Evolutionary conservation across 2,329 filamentous ascomycete genomes (phyloP).

Genomic region (Aspergillus glaucus): DNA sequence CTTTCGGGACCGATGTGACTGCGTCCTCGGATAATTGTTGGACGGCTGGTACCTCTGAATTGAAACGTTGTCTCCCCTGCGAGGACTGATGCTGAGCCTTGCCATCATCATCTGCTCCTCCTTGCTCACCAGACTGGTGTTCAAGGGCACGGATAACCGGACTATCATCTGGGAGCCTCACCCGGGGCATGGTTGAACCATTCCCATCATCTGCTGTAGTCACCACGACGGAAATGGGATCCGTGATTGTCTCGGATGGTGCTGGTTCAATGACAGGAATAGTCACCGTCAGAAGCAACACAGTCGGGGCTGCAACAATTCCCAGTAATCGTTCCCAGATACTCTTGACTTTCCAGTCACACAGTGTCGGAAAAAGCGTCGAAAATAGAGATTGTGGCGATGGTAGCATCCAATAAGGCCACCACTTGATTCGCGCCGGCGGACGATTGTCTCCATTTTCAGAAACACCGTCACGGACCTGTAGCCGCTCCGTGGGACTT

Average conservation of each 20-base stretch:
- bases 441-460: constrained; percentile 34
- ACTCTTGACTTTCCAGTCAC: constrained; percentile 73
- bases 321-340: constrained; percentile 79
- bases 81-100: constrained; percentile 15
- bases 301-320: constrained; percentile 76
- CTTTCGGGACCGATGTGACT: constrained; percentile 31
- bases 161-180: constrained; percentile 33
- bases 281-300: constrained; percentile 83
- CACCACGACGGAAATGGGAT: constrained; percentile 28
- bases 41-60: constrained; percentile 36
- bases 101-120: constrained; percentile 6
- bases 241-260: constrained; percentile 44
- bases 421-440: constrained; percentile 58
- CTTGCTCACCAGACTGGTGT: constrained; percentile 4
- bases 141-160: constrained; percentile 23
- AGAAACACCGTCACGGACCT: constrained; percentile 26
- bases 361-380: constrained; percentile 81
- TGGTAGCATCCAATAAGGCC: constrained; percentile 71
- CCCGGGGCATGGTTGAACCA: constrained; percentile 16
- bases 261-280: constrained; percentile 80
- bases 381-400: constrained; percentile 63
- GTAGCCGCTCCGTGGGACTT: constrained; percentile 29
- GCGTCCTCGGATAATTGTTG: constrained; percentile 15
- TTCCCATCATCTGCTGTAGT: constrained; percentile 16
- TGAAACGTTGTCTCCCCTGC: constrained; percentile 19